Percentiles rank a stretch among this genome's conserved stretches.
These are phyloP conservation scores for Lachnellula subtilissima DNA, from an alignment of 2,329 filamentous ascomycete species.

Conservation along the genomic window DNA sequence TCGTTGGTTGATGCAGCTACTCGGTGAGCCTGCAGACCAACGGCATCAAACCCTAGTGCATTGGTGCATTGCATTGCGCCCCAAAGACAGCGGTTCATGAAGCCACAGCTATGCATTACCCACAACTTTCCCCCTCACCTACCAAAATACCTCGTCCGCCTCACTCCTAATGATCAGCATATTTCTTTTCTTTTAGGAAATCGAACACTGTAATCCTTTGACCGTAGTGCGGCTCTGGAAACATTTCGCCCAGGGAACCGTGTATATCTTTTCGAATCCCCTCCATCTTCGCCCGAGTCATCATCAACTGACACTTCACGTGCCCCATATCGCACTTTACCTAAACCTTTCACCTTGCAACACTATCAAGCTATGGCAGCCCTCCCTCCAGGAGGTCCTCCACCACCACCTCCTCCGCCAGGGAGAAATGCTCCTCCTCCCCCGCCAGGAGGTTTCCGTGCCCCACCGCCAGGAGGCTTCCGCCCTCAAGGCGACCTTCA, in stretches of 20 bases:
- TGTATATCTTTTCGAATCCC: background rate
- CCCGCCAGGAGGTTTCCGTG: background rate
- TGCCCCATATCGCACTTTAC: background rate
- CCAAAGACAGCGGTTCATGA: background rate
- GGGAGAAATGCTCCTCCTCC: conserved; percentile 2
- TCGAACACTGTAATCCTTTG: background rate
- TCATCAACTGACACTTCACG: background rate
- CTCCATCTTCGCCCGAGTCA: conserved; percentile 2
- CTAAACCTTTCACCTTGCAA: background rate
- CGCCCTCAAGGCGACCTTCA: background rate
- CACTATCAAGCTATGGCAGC: background rate
- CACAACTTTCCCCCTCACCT: background rate
- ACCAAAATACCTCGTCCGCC: background rate
- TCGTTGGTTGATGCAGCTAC: background rate
- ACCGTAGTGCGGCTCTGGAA: conserved; percentile 2
- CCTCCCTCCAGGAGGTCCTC: background rate
- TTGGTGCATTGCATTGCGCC: background rate
- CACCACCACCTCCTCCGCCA: conserved; percentile 15
- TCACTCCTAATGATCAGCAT: background rate
- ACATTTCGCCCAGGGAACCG: background rate
- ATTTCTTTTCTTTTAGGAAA: background rate
- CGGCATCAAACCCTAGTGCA: background rate
- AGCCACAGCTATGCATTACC: background rate
- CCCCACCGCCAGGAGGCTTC: conserved; percentile 1
- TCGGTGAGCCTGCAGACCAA: conserved; percentile 1